These are phyloP conservation scores for Pichia pseudocactophila DNA, from an alignment of 805 yeast genomes.

Conservation along the genomic window DNA sequence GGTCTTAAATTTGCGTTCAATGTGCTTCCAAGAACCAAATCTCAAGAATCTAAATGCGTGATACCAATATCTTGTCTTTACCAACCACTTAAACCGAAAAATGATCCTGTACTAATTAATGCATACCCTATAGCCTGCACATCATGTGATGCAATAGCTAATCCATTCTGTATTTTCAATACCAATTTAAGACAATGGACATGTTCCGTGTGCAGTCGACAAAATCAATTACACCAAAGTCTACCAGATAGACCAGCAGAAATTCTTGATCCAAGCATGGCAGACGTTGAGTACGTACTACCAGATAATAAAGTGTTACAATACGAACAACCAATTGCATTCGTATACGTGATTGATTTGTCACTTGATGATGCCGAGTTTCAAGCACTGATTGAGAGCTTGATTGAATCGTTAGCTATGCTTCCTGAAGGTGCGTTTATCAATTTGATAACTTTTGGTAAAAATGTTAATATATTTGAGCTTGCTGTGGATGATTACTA, in stretches of 20 bases:
- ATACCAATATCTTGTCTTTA: conserved; percentile 51
- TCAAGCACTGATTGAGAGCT: conserved; percentile 41
- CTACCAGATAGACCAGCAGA: conserved; percentile 28
- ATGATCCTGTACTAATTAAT: conserved; percentile 30
- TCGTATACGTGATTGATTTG: conserved; percentile 49
- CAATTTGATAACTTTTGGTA: conserved; percentile 53
- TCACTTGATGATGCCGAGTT: conserved; percentile 41
- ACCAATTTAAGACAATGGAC: conserved; percentile 34
- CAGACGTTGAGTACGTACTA: conserved; percentile 45
- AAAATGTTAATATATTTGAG: conserved; percentile 51
- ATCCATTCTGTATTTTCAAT: conserved; percentile 40
- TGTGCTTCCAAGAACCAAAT: conserved; percentile 44
- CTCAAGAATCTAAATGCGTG: conserved; percentile 41
- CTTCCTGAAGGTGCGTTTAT: conserved; percentile 48
- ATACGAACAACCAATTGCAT: conserved; percentile 34
- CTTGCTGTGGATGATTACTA: conserved; percentile 30
- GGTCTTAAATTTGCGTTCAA: conserved; percentile 77
- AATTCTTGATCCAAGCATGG: conserved; percentile 27
- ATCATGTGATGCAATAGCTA: conserved; percentile 44
- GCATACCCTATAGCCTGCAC: conserved; percentile 41
- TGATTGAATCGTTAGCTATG: conserved; percentile 32
- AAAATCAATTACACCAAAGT: conserved; percentile 32
- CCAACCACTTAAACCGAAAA: conserved; percentile 47
- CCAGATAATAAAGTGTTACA: conserved; percentile 3
- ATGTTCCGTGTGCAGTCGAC: conserved; percentile 47